Evolutionary conservation across 331 rosid genomes (phyloP).

Genomic region (Acacia pycnantha): DNA sequence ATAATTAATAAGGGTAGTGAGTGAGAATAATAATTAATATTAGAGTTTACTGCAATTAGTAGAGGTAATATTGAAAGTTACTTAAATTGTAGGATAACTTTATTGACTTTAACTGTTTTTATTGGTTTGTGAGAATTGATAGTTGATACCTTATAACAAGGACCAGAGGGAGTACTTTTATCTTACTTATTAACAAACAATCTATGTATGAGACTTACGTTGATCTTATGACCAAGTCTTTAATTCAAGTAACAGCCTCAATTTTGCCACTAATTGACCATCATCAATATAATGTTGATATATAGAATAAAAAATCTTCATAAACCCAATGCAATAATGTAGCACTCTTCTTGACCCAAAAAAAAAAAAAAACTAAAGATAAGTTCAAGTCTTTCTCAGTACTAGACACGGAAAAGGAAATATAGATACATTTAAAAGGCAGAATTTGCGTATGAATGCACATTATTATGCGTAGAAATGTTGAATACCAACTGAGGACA

Average conservation of each 20-base stretch:
- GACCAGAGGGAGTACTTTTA: too few relatives aligned
- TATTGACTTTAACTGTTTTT: too few relatives aligned
- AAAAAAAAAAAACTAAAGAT: neutral
- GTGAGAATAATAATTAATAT: too few relatives aligned
- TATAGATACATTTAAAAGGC: neutral
- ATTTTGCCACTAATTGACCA: neutral
- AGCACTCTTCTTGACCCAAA: too few relatives aligned
- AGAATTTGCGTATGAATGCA: neutral
- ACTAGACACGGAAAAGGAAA: neutral
- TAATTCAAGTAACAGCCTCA: neutral
- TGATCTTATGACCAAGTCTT: neutral
- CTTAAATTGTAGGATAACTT: too few relatives aligned
- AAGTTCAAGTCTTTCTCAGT: neutral
- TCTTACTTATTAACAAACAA: too few relatives aligned
- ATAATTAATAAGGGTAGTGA: too few relatives aligned
- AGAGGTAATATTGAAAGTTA: too few relatives aligned
- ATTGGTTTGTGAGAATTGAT: too few relatives aligned
- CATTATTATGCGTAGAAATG: neutral
- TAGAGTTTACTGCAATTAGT: too few relatives aligned
- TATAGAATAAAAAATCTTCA: neutral
- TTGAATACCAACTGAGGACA: neutral
- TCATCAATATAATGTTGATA: neutral
- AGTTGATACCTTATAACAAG: too few relatives aligned
- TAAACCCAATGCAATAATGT: neutral
- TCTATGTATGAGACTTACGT: neutral